These are phyloP conservation scores for Rhexocercosporidium sp. DNA, from an alignment of 2,329 filamentous ascomycete genomes.

Conservation along the genomic window DNA sequence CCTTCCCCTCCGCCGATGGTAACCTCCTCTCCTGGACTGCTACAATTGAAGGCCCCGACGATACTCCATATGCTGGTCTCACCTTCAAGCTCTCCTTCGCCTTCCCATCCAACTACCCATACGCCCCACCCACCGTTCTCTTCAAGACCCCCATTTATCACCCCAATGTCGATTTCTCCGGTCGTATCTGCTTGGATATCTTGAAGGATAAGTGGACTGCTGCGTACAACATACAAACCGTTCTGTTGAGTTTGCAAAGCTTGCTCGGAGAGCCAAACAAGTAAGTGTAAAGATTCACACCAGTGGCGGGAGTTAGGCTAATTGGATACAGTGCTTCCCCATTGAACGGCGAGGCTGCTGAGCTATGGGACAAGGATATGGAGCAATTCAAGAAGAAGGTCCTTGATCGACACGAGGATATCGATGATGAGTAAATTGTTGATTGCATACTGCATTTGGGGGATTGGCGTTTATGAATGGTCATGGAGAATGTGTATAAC, in stretches of 20 bases:
- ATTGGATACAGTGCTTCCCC: constrained; percentile 74
- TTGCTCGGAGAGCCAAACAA: constrained; percentile 97
- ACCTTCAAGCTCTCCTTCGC: constrained; percentile 91
- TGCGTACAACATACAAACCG: constrained; percentile 94
- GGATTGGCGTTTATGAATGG: constrained; percentile 22
- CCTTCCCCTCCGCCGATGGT: constrained; percentile 88
- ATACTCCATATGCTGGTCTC: constrained; percentile 87
- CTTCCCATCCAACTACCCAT: constrained; percentile 93
- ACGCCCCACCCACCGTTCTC: constrained; percentile 85
- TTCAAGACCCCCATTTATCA: constrained; percentile 99
- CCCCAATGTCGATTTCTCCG: constrained; percentile 97
- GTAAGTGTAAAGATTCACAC: constrained; percentile 58
- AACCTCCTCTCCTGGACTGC: constrained; percentile 93
- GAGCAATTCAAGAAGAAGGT: constrained; percentile 86
- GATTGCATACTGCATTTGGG: constrained; percentile 11
- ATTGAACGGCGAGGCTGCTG: constrained; percentile 93
- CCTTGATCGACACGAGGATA: constrained; percentile 63
- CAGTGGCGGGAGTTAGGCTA: constrained; percentile 19
- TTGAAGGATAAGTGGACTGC: constrained; percentile 99
- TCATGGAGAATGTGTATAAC: constrained; percentile 32
- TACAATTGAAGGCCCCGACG: constrained; percentile 88
- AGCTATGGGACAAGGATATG: constrained; percentile 90
- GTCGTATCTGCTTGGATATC: constrained; percentile 96
- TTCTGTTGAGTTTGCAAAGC: constrained; percentile 92
- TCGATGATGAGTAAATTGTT: constrained; percentile 63